These are phyloP conservation scores for Blastocladiella emersonii DNA, from an alignment of 371 early-diverging fungal genomes.

Conservation along the genomic window DNA sequence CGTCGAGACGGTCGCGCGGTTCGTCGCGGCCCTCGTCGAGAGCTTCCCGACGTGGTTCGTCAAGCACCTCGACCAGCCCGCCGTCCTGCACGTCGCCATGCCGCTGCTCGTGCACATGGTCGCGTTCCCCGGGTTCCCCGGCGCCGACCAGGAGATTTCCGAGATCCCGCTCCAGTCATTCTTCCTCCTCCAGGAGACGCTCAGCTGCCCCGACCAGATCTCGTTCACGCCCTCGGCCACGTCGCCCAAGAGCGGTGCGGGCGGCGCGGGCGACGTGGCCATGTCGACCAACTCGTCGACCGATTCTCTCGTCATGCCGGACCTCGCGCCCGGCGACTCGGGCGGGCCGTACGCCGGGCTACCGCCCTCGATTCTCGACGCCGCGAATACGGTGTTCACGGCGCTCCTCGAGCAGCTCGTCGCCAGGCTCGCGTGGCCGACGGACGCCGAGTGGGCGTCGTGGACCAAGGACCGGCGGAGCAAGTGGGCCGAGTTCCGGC, in stretches of 20 bases:
- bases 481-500: neutral
- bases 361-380: neutral
- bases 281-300: conserved; percentile 2
- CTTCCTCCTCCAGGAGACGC: neutral
- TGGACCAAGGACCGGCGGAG: conserved; percentile 4
- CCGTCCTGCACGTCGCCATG: neutral
- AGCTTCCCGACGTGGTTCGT: neutral
- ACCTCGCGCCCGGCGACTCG: neutral
- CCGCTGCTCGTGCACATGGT: neutral
- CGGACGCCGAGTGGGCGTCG: neutral
- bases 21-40: neutral
- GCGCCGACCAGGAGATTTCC: neutral
- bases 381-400: neutral
- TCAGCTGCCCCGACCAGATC: neutral
- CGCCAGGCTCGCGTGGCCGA: neutral
- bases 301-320: conserved; percentile 2
- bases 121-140: conserved; percentile 2
- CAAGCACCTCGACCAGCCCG: neutral
- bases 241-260: neutral
- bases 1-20: neutral
- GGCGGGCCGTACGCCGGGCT: neutral
- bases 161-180: neutral
- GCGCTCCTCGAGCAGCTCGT: neutral
- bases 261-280: neutral
- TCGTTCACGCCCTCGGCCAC: neutral